Evolutionary conservation across 208 protist genomes (phyloP).

Genomic region (Balamuthia mandrillaris): DNA sequence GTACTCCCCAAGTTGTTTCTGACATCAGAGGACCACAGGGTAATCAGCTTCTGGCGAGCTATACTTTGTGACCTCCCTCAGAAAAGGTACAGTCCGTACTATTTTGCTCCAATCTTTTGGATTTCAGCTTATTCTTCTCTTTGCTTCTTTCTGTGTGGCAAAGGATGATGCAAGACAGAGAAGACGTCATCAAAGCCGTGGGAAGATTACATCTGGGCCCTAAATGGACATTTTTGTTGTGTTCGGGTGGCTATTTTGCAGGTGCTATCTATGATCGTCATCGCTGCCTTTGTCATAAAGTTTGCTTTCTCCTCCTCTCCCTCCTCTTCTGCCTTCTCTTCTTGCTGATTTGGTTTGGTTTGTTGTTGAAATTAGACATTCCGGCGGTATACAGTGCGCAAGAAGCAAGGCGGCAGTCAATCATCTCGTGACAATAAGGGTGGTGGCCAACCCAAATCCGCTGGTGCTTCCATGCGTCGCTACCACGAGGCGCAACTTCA

Average conservation of each 20-base stretch:
- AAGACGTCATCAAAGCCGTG: background rate
- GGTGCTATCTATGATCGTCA: conserved; percentile 17
- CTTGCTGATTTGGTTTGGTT: background rate
- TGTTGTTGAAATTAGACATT: background rate
- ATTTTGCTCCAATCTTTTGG: background rate
- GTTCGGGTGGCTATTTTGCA: conserved; percentile 47
- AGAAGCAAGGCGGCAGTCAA: conserved; percentile 55
- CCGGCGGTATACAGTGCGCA: conserved; percentile 48
- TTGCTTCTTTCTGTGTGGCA: background rate
- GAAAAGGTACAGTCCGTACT: background rate
- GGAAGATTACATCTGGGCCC: background rate
- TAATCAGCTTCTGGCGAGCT: conserved; percentile 18
- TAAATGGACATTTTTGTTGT: conserved; percentile 43
- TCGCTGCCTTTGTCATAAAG: conserved; percentile 33
- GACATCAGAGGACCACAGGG: background rate
- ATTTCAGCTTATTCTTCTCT: background rate
- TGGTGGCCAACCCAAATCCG: conserved; percentile 41
- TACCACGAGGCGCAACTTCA: conserved; percentile 50
- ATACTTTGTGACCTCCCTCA: background rate
- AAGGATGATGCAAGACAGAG: background rate
- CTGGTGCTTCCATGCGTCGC: conserved; percentile 46
- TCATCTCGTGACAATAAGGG: conserved; percentile 40
- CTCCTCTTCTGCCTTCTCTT: background rate
- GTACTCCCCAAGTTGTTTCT: background rate
- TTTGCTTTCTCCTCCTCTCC: background rate